These are phyloP conservation scores for Fusarium anguioides DNA, from an alignment of 2,329 filamentous ascomycete species.

Conservation along the genomic window DNA sequence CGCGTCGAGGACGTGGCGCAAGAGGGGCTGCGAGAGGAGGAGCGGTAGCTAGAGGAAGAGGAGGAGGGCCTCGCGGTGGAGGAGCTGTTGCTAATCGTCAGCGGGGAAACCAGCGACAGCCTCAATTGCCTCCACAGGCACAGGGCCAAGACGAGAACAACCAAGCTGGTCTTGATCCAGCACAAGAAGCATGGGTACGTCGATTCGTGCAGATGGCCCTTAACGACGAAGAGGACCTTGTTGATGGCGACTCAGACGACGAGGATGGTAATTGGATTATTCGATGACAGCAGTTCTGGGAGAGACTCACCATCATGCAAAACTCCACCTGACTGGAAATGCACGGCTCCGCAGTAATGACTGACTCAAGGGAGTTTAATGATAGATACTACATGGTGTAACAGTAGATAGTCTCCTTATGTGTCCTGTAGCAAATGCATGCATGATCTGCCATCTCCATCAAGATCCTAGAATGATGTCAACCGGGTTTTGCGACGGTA, in stretches of 20 bases:
- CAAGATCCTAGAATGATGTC: slow-evolving; percentile 21
- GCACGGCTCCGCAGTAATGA: slow-evolving; percentile 16
- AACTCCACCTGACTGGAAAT: not conserved
- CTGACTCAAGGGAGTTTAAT: slow-evolving; percentile 4
- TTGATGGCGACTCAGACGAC: slow-evolving; percentile 56
- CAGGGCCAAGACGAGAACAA: slow-evolving; percentile 41
- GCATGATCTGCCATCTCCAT: slow-evolving; percentile 23
- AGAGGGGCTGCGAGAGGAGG: slow-evolving; percentile 36
- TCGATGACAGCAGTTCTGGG: slow-evolving; percentile 28
- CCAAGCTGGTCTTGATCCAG: slow-evolving; percentile 55
- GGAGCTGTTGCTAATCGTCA: slow-evolving; percentile 39
- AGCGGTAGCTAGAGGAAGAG: slow-evolving; percentile 43
- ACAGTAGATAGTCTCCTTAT: not conserved
- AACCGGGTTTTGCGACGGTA: slow-evolving; percentile 6
- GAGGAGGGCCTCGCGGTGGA: slow-evolving; percentile 42
- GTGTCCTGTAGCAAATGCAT: slow-evolving; percentile 26
- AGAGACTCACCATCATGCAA: not conserved
- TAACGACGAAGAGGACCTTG: slow-evolving; percentile 63
- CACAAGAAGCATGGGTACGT: slow-evolving; percentile 64
- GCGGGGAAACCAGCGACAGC: slow-evolving; percentile 40
- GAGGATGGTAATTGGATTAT: slow-evolving; percentile 47
- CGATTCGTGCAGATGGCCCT: slow-evolving; percentile 66
- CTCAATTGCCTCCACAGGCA: slow-evolving; percentile 34
- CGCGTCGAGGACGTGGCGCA: slow-evolving; percentile 39
- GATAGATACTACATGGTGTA: slow-evolving; percentile 4